Conservation (phyloP, 2,329 filamentous ascomycete species). For the Beauveria bassiana region DNA sequence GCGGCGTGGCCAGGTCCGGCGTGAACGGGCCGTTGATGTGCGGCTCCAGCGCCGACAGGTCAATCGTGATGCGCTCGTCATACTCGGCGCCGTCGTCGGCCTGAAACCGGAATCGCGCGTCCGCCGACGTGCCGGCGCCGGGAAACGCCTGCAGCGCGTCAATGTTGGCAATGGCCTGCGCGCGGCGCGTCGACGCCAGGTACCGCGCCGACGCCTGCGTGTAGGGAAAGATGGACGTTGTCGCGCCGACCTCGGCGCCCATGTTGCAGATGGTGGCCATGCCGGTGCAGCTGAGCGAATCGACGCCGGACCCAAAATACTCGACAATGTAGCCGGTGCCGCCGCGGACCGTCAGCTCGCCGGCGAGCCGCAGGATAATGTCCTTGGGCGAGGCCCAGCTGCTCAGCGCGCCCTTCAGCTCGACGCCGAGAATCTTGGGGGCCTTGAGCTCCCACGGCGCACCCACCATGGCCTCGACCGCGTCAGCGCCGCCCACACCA, state of each 20-base stretch:
- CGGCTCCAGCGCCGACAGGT: slow-evolving; percentile 84
- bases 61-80: slow-evolving; percentile 83
- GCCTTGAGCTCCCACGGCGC: slow-evolving; percentile 97
- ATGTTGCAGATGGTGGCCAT: slow-evolving; percentile 92
- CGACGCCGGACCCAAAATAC: slow-evolving; percentile 84
- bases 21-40: slow-evolving; percentile 98
- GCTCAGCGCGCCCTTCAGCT: slow-evolving; percentile 72
- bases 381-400: slow-evolving; percentile 96
- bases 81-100: slow-evolving; percentile 80
- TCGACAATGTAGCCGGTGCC: slow-evolving; percentile 94
- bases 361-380: slow-evolving; percentile 83
- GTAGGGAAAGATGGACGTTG: slow-evolving; percentile 91
- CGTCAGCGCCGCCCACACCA: slow-evolving; percentile 93
- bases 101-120: slow-evolving; percentile 55
- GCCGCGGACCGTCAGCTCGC: slow-evolving; percentile 82
- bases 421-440: slow-evolving; percentile 80
- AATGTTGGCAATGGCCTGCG: slow-evolving; percentile 59
- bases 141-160: slow-evolving; percentile 50
- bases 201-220: slow-evolving; percentile 78
- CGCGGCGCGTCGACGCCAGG: slow-evolving; percentile 67
- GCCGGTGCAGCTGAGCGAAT: slow-evolving; percentile 82
- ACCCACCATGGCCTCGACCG: slow-evolving; percentile 91
- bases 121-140: slow-evolving; percentile 32
- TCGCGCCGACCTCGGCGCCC: slow-evolving; percentile 82
- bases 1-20: slow-evolving; percentile 84